phyloP scores from a whole-genome alignment of 768 basidiomycete genomes.

The Rhodosporidiobolus sp. region DNA sequence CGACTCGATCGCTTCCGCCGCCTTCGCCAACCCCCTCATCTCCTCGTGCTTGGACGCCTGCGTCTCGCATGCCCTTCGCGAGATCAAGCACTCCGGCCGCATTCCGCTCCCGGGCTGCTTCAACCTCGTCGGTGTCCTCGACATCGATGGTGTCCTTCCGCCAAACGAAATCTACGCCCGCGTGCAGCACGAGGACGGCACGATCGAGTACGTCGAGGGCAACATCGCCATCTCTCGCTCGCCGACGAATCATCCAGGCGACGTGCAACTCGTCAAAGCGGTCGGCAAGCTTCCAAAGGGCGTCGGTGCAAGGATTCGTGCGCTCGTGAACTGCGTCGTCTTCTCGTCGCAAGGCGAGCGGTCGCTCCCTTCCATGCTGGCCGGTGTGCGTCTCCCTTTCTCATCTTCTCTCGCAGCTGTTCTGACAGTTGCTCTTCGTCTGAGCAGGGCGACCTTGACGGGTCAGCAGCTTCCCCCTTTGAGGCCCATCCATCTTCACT shows the following conservation, averaged over 20 bases:
- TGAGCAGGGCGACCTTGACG: slow-evolving; percentile 23
- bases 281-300: slow-evolving; percentile 9
- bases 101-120: slow-evolving; percentile 68
- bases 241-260: slow-evolving; percentile 73
- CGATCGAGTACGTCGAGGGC: slow-evolving; percentile 62
- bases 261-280: slow-evolving; percentile 55
- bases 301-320: neutral
- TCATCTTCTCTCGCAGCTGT: neutral
- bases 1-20: slow-evolving; percentile 49
- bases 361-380: neutral
- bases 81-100: slow-evolving; percentile 71
- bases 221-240: slow-evolving; percentile 64
- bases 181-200: slow-evolving; percentile 53
- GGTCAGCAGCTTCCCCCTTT: neutral
- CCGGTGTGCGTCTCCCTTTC: slow-evolving; percentile 1
- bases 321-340: slow-evolving; percentile 32
- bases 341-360: slow-evolving; percentile 17
- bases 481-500: neutral
- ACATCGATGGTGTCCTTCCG: slow-evolving; percentile 56
- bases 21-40: slow-evolving; percentile 53
- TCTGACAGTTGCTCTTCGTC: no score
- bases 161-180: slow-evolving; percentile 55
- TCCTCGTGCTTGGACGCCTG: slow-evolving; percentile 59
- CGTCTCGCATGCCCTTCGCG: slow-evolving; percentile 64
- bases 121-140: slow-evolving; percentile 74